Conservation (phyloP, 2,329 filamentous ascomycete species). For the Emydomyces testavorans region DNA sequence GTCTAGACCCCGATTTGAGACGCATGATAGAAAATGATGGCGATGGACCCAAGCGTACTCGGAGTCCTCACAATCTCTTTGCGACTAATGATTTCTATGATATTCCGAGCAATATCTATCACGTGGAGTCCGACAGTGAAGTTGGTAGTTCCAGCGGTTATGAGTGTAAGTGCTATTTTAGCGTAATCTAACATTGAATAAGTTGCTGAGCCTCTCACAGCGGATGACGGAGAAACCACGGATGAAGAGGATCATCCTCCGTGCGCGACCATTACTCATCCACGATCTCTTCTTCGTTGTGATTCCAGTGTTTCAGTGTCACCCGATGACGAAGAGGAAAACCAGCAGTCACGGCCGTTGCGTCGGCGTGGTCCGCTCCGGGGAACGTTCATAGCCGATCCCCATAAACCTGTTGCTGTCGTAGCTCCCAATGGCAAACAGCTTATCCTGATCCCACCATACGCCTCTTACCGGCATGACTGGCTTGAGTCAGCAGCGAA, state of each 20-base stretch:
- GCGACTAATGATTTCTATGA: conserved; percentile 30
- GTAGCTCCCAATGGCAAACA: conserved; percentile 40
- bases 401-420: conserved; percentile 38
- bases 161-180: conserved; percentile 44
- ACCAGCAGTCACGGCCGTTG: conserved; percentile 21
- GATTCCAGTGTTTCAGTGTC: conserved; percentile 38
- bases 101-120: conserved; percentile 32
- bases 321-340: conserved; percentile 31
- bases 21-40: conserved; percentile 60
- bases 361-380: conserved; percentile 37
- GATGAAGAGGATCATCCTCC: conserved; percentile 47
- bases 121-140: conserved; percentile 37
- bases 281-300: conserved; percentile 41
- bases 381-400: conserved; percentile 39
- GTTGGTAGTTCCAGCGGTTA: conserved; percentile 42
- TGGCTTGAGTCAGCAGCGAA: conserved; percentile 35
- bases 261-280: conserved; percentile 38
- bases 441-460: conserved; percentile 38
- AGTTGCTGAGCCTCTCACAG: conserved; percentile 24
- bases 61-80: conserved; percentile 24
- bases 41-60: conserved; percentile 15
- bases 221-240: conserved; percentile 50
- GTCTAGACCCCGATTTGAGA: conserved; percentile 60
- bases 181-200: background rate
- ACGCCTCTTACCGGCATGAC: conserved; percentile 37